Evolutionary conservation across 1,284 basidiomycete genomes (phyloP), one percentile per base, ranked within the genome.

Genomic region (Marasmius oreades): DNA sequence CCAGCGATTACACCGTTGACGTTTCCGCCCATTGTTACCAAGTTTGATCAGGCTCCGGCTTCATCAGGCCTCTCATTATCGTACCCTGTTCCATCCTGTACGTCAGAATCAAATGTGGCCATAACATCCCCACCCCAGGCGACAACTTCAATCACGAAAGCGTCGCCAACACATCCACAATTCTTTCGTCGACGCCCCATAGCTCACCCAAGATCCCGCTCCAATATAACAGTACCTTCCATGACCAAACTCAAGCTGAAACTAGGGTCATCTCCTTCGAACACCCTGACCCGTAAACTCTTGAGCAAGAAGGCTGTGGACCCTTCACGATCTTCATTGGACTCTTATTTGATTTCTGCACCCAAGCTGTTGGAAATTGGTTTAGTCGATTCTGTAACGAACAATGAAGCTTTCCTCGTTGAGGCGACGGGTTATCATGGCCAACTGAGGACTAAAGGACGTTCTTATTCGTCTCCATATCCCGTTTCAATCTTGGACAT

Each of bases 1-100:
- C 84, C 86, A 57, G 75, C 75, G 63, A 75, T 88, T 56, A 84
- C 86, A 55, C 85, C 86, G 59, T 72, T 89, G 59, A 73, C 76
- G 33, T 83, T 90, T 64, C 74, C 78, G 47, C 74, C 79, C 12
- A 26, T 31, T 12, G 28, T 16, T 37, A 72, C 84, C 34, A 73
- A 74, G 51, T 74, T 86, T 59, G 73, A 73, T 82, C 79, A 75
- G 70, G 77, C 28, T 70, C 71, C 16, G 63, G 70, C 39, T 52
- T 59, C 14, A 53, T 52, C 26, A 55, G 47, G 45, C 4, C 16
- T 31, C 16, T 48, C 54, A 2, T 51, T 47, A 4, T 64, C 23
- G 65, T 71, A 1, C 67, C 75, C 23, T 68, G 69, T n/a, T 70
- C 80, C 18, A 84, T 80, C 1, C 74, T 82, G 24, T 42, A 20